Conservation (phyloP, 2,329 filamentous ascomycete species). For the Ophiostoma sp. region DNA sequence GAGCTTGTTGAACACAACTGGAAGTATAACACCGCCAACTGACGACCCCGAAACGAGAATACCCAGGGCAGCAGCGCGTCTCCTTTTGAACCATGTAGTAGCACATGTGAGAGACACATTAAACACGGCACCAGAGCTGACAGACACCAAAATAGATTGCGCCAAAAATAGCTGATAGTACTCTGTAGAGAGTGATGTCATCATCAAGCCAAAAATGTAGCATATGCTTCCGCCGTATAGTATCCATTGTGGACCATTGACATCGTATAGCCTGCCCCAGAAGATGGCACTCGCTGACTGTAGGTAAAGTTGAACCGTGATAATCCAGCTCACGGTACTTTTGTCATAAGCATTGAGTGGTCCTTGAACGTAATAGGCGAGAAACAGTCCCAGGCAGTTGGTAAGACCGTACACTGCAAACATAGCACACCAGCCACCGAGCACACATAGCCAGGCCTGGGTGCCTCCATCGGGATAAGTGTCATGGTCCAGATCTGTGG, state of each 20-base stretch:
- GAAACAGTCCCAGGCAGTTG: conserved; percentile 7
- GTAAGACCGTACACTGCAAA: conserved; percentile 7
- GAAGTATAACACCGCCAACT: neutral
- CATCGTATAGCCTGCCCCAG: neutral
- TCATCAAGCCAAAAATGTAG: neutral
- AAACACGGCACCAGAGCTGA: conserved; percentile 6
- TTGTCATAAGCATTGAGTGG: neutral
- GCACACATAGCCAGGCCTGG: neutral
- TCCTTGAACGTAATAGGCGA: conserved; percentile 3
- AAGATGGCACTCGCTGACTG: conserved; percentile 8
- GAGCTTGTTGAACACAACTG: neutral
- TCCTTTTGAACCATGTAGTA: neutral
- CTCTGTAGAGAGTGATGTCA: neutral
- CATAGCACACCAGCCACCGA: conserved; percentile 12
- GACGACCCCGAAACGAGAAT: neutral
- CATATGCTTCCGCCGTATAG: neutral
- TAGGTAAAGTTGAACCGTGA: neutral
- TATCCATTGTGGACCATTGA: neutral
- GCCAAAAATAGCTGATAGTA: conserved; percentile 8
- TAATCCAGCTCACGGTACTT: neutral
- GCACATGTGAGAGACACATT: neutral
- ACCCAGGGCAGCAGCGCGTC: neutral
- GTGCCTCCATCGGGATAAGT: neutral
- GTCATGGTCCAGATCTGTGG: neutral
- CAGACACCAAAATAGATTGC: neutral